phyloP scores from a whole-genome alignment of 2,329 filamentous ascomycete genomes.

The Pseudocercospora fijiensis region DNA sequence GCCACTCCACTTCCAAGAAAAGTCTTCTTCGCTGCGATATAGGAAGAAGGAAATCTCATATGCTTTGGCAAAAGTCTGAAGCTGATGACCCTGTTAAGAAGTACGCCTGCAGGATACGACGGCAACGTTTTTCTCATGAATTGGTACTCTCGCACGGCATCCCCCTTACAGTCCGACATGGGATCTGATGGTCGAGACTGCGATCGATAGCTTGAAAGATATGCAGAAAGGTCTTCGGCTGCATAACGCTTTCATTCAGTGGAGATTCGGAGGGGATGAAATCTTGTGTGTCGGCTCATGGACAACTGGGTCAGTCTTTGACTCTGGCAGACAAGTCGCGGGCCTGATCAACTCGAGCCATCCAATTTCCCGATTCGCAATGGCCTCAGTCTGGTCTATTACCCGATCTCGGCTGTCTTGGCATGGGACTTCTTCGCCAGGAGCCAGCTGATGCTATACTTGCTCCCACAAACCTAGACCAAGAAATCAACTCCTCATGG shows the following conservation, averaged over 20 bases:
- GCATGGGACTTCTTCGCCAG: conserved; percentile 33
- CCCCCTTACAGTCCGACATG: conserved; percentile 58
- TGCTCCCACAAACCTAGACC: conserved; percentile 52
- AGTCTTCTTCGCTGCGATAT: conserved; percentile 48
- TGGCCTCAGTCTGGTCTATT: conserved; percentile 60
- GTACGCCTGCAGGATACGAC: conserved; percentile 54
- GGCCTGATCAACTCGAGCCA: conserved; percentile 41
- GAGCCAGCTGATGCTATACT: conserved; percentile 53
- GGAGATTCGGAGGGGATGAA: conserved; percentile 57
- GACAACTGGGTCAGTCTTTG: conserved; percentile 57
- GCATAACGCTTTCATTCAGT: conserved; percentile 59
- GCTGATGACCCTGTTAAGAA: conserved; percentile 51
- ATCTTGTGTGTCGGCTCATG: conserved; percentile 54
- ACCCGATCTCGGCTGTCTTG: conserved; percentile 57
- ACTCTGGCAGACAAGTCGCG: conserved; percentile 45
- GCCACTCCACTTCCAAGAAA: conserved; percentile 50
- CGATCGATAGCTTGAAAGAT: conserved; percentile 53
- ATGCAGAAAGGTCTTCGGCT: conserved; percentile 56
- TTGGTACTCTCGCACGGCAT: conserved; percentile 52
- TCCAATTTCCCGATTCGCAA: conserved; percentile 46
- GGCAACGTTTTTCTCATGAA: conserved; percentile 56
- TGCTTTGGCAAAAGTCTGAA: conserved; percentile 45
- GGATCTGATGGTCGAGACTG: conserved; percentile 59
- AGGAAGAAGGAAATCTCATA: conserved; percentile 46
- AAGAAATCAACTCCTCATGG: conserved; percentile 54